Conservation (phyloP, 495 filamentous ascomycete species). For the Bryoglossum gracile region DNA sequence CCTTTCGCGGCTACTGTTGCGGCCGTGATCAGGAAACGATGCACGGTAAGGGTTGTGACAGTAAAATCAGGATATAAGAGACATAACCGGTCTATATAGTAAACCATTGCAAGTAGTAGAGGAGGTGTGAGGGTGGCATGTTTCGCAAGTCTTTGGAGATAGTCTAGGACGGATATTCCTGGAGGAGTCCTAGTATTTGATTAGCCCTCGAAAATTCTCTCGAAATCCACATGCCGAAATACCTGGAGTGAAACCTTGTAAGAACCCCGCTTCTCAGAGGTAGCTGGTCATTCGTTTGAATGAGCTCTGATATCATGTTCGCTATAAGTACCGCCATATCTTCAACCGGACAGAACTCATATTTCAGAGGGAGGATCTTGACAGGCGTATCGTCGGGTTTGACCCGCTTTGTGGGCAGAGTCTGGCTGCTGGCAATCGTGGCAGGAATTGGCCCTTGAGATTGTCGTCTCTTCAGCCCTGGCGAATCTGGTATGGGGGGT, state of each 20-base stretch:
- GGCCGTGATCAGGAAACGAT: slow-evolving; percentile 92
- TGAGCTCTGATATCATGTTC: slow-evolving; percentile 91
- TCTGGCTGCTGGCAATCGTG: neutral
- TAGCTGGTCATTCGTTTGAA: slow-evolving; percentile 84
- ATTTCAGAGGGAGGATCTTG: slow-evolving; percentile 67
- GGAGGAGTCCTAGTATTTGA: slow-evolving; percentile 62
- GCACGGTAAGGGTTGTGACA: slow-evolving; percentile 88
- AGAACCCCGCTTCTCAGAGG: slow-evolving; percentile 76
- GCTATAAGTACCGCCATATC: slow-evolving; percentile 86
- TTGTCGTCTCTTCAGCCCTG: slow-evolving; percentile 16
- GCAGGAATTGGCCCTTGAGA: neutral
- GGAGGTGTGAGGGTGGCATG: slow-evolving; percentile 91
- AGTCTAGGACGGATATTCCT: slow-evolving; percentile 87
- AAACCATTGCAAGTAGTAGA: slow-evolving; percentile 98
- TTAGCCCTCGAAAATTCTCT: slow-evolving; percentile 17
- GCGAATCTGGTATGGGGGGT: slow-evolving; percentile 31
- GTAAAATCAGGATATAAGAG: slow-evolving; percentile 87
- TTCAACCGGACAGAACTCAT: slow-evolving; percentile 70
- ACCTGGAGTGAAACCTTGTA: slow-evolving; percentile 93
- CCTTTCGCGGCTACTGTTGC: slow-evolving; percentile 95
- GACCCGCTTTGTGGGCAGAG: slow-evolving; percentile 7
- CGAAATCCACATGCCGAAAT: slow-evolving; percentile 13
- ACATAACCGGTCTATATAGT: slow-evolving; percentile 96
- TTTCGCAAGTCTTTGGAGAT: slow-evolving; percentile 83
- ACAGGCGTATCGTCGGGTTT: slow-evolving; percentile 18